Conservation (phyloP, 2,329 filamentous ascomycete species). For the Aureobasidium zeae region DNA sequence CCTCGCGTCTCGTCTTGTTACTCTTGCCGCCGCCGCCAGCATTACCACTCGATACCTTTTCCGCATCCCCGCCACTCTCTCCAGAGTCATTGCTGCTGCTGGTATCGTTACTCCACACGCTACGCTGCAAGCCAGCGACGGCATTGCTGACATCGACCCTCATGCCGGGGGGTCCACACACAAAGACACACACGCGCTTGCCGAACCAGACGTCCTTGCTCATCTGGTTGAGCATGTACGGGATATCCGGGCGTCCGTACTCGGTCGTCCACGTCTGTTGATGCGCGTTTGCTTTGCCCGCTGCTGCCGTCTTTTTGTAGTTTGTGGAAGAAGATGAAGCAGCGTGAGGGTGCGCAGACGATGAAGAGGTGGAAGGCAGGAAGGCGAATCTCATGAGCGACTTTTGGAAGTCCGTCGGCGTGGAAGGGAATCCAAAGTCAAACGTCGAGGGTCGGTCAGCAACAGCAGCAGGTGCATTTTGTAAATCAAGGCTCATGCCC, state of each 20-base stretch:
- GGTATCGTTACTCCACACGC: conserved; percentile 61
- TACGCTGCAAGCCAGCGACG: conserved; percentile 70
- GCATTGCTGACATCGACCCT: conserved; percentile 77
- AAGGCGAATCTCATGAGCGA: conserved; percentile 86
- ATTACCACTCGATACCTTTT: no score
- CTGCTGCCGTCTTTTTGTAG: no score
- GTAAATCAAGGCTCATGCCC: conserved; percentile 37
- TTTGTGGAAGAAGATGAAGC: no score
- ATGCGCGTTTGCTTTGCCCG: no score
- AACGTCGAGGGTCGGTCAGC: conserved; percentile 23
- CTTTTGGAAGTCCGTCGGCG: conserved; percentile 81
- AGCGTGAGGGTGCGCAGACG: no score
- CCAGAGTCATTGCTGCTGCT: no score
- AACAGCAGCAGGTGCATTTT: conserved; percentile 21
- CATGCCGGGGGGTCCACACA: conserved; percentile 84
- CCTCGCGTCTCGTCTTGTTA: conserved; percentile 56
- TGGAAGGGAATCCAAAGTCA: conserved; percentile 64
- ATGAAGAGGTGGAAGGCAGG: conserved; percentile 49
- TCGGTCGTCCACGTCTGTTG: conserved; percentile 94
- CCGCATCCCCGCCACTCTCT: no score
- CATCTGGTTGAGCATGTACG: conserved; percentile 76
- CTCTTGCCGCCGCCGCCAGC: no score
- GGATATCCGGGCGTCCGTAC: conserved; percentile 81
- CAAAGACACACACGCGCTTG: conserved; percentile 75
- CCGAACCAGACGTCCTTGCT: conserved; percentile 73